phyloP scores from a whole-genome alignment of 1,284 basidiomycete species.

The Ganoderma sp. region DNA sequence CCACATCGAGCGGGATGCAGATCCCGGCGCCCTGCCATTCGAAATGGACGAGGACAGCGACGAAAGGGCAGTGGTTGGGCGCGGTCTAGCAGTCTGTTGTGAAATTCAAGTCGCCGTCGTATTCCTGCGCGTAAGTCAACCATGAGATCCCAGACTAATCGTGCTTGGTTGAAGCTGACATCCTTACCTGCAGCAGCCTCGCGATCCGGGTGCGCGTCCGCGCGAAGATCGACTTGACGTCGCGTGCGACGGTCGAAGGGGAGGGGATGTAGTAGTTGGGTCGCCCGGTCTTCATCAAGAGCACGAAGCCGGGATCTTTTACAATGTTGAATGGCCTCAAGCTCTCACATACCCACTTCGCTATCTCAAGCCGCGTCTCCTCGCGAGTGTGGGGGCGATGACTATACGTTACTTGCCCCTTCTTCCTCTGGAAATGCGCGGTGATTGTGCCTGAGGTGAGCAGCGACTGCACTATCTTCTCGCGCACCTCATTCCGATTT shows the following conservation, averaged over 20 bases:
- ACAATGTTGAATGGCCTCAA: constrained; percentile 32
- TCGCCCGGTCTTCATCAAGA: constrained; percentile 36
- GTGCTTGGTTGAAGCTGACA: too few relatives aligned
- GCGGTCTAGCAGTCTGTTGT: constrained; percentile 22
- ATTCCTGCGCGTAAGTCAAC: not conserved
- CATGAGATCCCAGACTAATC: too few relatives aligned
- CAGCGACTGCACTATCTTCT: not conserved
- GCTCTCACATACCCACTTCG: constrained; percentile 30
- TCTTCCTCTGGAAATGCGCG: not conserved
- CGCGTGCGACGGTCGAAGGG: constrained; percentile 25
- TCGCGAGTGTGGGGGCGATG: not conserved
- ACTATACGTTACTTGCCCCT: not conserved
- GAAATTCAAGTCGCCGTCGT: constrained; percentile 16
- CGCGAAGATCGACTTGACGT: constrained; percentile 22
- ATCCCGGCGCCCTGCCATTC: constrained; percentile 17
- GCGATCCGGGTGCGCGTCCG: constrained; percentile 9
- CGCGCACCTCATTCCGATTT: not conserved
- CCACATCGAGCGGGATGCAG: constrained; percentile 32
- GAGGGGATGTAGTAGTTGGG: constrained; percentile 33
- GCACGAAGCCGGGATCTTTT: constrained; percentile 25
- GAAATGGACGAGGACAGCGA: constrained; percentile 16
- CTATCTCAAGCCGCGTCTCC: constrained; percentile 13
- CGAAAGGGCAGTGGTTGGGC: constrained; percentile 18
- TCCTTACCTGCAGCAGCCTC: constrained; percentile 12
- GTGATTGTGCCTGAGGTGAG: not conserved